Percentiles rank a stretch among this genome's conserved stretches.
Conservation (phyloP, 371 early-diverging fungal genomes). For the Funneliformis caledonium region DNA sequence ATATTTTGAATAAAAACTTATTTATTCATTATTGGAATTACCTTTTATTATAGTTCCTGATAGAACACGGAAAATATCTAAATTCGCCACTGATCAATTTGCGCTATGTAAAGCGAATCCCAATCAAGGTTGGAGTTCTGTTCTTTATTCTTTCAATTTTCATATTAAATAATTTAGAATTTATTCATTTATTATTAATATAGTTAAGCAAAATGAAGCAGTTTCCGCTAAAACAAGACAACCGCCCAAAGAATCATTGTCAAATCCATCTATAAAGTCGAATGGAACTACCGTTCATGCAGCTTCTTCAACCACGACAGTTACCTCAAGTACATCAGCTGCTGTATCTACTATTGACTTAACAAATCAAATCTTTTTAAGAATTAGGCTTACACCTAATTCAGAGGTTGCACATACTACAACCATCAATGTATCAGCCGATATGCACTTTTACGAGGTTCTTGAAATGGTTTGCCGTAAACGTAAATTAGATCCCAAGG, state of each 20-base stretch:
- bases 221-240: conserved; percentile 42
- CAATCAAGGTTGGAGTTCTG: conserved; percentile 62
- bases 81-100: conserved; percentile 89
- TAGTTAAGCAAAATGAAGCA: conserved; percentile 44
- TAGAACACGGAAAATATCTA: conserved; percentile 79
- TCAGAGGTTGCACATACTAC: conserved; percentile 75
- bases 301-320: conserved; percentile 7
- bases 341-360: conserved; percentile 43
- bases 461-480: conserved; percentile 86
- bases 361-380: conserved; percentile 57
- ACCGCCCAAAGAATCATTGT: conserved; percentile 43
- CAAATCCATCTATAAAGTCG: conserved; percentile 36
- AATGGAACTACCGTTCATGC: conserved; percentile 25
- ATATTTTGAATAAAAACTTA: not conserved
- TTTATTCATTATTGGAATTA: not conserved
- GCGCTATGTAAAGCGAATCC: conserved; percentile 84
- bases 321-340: conserved; percentile 27
- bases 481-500: conserved; percentile 78
- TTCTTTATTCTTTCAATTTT: conserved; percentile 40
- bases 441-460: conserved; percentile 80
- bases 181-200: conserved; percentile 20
- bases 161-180: not conserved
- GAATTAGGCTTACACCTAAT: conserved; percentile 62
- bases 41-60: conserved; percentile 70
- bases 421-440: conserved; percentile 76